Evolutionary conservation across 371 early-diverging fungal genomes (phyloP), one percentile per base, ranked within the genome.

Genomic region (Mortierella sp.): DNA sequence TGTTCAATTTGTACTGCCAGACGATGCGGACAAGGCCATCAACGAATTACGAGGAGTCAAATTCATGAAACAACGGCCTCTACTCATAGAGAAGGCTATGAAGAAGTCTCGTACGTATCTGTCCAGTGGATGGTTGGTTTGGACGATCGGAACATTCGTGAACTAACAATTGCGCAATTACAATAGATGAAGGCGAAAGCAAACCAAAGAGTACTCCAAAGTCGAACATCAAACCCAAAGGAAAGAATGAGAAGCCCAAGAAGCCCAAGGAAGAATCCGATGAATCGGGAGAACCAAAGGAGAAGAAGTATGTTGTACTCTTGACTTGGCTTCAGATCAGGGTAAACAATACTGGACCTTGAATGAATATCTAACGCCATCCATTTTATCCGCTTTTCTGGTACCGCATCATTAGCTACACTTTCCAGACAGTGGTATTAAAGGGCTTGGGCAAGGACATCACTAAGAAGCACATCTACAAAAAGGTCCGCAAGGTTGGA

Each of bases 11-110:
- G 96, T 94, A 4, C 69, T 96, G 28, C 83, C 88, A 21, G 96
- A 95, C 48, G 97, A 98, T 82, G 98, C 97, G 4, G 82, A 83
- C 45, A 80, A 86, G 25, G 98, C 98, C 1, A 65, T 94, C 21
- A 67, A 80, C 19, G 91, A 91, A 54, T 81, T 95, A 16, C 86
- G 89, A 49, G 82, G 84, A 46, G 81, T 65, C 22, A 88, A 90
- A 78, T 95, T 96, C 71, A 63, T 82, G 67, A 87, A 85, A 22
- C 78, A 82, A 71, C 79, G 87, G 50, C 84, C 80, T 24, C 78
- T 97, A 25, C 83, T 84, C 78, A 81, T 96, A 50, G 92, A 94
- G 68, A 87, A 88, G 65, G 96, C 98, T 24, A 80, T 90, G 49
- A 81, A 79, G 68, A 91, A 88, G 67, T 69, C 78, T 39, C 62